Percentiles rank a stretch among this genome's conserved stretches.
phyloP scores from a whole-genome alignment of 2,329 filamentous ascomycete species.

The Bretziella fagacearum region DNA sequence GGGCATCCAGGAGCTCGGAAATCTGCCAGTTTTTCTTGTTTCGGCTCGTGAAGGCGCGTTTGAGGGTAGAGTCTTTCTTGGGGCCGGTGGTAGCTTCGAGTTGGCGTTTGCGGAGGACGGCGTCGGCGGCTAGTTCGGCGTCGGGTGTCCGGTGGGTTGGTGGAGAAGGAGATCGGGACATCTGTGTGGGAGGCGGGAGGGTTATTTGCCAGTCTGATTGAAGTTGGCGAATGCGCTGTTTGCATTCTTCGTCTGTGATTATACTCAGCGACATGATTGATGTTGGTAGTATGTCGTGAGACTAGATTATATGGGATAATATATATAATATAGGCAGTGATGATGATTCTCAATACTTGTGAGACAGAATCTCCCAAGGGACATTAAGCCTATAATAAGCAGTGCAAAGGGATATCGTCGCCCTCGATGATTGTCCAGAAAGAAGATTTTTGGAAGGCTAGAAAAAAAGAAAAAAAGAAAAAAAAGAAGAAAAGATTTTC shows the following conservation, averaged over 20 bases:
- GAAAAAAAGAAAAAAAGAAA: not conserved
- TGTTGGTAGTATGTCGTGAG: no score
- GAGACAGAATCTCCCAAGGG: no score
- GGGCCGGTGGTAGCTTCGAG: conserved; percentile 9
- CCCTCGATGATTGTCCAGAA: no score
- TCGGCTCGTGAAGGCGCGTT: conserved; percentile 29
- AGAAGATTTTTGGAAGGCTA: not conserved
- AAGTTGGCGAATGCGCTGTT: not conserved
- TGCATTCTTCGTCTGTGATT: no score
- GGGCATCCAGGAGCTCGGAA: conserved; percentile 34
- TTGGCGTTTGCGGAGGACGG: conserved; percentile 33
- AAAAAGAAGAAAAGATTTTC: not conserved
- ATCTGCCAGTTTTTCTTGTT: conserved; percentile 36
- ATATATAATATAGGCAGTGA: no score
- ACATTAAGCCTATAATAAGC: no score
- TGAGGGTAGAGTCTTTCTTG: conserved; percentile 17
- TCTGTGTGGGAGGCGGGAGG: not conserved
- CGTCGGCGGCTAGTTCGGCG: conserved; percentile 38
- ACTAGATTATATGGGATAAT: no score
- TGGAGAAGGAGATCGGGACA: not conserved
- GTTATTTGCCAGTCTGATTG: conserved; percentile 22
- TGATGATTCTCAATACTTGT: no score
- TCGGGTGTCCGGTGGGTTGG: not conserved
- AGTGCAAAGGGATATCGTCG: no score
- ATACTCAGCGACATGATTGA: no score